These are phyloP conservation scores for Rhizopogon salebrosus DNA, from an alignment of 768 basidiomycete genomes.

Conservation along the genomic window DNA sequence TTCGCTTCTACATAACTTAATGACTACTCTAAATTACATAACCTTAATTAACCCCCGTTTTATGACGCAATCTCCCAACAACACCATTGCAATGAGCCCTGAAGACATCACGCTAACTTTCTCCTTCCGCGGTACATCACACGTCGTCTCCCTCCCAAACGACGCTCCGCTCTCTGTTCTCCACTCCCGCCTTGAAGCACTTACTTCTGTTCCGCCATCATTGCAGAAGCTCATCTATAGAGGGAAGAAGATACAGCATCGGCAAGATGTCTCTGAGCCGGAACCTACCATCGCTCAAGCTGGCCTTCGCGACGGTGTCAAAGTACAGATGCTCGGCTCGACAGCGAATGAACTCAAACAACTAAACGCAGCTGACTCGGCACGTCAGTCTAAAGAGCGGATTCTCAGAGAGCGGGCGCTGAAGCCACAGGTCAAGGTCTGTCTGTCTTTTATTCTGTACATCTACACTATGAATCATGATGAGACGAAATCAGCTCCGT, in stretches of 20 bases:
- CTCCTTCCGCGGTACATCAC: constrained; percentile 42
- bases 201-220: constrained; percentile 59
- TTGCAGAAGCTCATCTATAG: constrained; percentile 73
- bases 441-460: constrained; percentile 3
- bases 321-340: constrained; percentile 67
- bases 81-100: too few relatives aligned
- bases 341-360: constrained; percentile 53
- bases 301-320: constrained; percentile 61
- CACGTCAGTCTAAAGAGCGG: constrained; percentile 49
- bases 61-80: too few relatives aligned
- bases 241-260: constrained; percentile 45
- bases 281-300: constrained; percentile 33
- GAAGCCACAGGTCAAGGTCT: constrained; percentile 55
- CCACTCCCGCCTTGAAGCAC: constrained; percentile 48
- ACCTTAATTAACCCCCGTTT: too few relatives aligned
- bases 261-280: constrained; percentile 8
- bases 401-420: constrained; percentile 56
- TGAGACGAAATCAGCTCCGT: constrained; percentile 39
- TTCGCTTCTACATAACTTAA: too few relatives aligned
- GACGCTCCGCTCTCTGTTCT: constrained; percentile 49
- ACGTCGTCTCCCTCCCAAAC: constrained; percentile 44
- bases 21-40: too few relatives aligned
- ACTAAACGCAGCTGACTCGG: constrained; percentile 51
- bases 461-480: not conserved
- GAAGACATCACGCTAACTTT: constrained; percentile 23